phyloP scores from a whole-genome alignment of 805 yeast species.

The Pichia thaimueangensis region DNA sequence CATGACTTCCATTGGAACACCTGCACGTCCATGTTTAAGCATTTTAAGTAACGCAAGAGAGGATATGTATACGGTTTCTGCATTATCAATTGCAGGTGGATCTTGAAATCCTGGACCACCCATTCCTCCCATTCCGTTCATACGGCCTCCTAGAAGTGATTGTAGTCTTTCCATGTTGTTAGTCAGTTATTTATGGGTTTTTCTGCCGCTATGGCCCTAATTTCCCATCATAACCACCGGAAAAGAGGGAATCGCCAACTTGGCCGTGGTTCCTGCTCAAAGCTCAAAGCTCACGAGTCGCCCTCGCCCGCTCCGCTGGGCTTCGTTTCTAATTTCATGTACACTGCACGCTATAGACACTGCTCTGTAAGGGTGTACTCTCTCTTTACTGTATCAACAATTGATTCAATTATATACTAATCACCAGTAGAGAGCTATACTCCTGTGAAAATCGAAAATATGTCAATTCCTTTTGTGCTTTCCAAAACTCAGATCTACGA shows the following conservation, averaged over 20 bases:
- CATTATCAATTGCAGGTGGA: constrained; percentile 83
- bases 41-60: constrained; percentile 91
- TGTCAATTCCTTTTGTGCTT: constrained; percentile 48
- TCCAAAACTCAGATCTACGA: constrained; percentile 86
- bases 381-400: no score
- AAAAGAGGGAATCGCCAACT: no score
- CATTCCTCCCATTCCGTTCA: constrained; percentile 27
- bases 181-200: no score
- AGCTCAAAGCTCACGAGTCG: no score
- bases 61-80: constrained; percentile 94
- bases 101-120: constrained; percentile 34
- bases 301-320: no score
- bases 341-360: no score
- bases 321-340: no score
- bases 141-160: constrained; percentile 28
- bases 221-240: no score
- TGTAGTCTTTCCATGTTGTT: constrained; percentile 29
- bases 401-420: no score
- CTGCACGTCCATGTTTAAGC: constrained; percentile 96
- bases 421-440: constrained; percentile 32
- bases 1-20: constrained; percentile 80
- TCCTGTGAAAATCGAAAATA: constrained; percentile 24
- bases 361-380: no score
- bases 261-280: no score
- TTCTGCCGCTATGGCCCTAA: no score